Conservation (phyloP, 2,329 filamentous ascomycete species). For the Alternaria postmessia region DNA sequence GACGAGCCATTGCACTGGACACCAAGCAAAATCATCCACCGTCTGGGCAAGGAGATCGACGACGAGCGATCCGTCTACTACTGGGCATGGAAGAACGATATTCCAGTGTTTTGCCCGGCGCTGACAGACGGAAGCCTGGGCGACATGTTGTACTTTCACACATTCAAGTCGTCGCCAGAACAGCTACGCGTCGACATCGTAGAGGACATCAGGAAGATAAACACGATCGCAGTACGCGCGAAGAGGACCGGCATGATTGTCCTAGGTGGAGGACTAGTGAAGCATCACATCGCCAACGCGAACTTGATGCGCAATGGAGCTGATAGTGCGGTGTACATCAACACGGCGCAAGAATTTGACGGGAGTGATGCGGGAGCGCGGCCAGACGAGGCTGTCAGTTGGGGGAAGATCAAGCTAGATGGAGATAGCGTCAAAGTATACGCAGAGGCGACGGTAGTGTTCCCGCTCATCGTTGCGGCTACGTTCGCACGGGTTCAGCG, state of each 20-base stretch:
- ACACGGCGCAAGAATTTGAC: slow-evolving; percentile 97
- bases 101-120: slow-evolving; percentile 96
- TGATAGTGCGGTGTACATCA: slow-evolving; percentile 96
- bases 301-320: slow-evolving; percentile 98
- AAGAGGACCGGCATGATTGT: slow-evolving; percentile 95
- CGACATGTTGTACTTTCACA: slow-evolving; percentile 99
- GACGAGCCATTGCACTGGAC: slow-evolving; percentile 85
- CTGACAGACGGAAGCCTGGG: slow-evolving; percentile 94
- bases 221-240: slow-evolving; percentile 87
- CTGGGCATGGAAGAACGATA: slow-evolving; percentile 97
- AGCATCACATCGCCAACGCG: slow-evolving; percentile 98
- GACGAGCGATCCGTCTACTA: slow-evolving; percentile 92
- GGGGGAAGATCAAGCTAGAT: slow-evolving; percentile 95
- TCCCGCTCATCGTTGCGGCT: slow-evolving; percentile 72
- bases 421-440: slow-evolving; percentile 88
- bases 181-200: slow-evolving; percentile 90
- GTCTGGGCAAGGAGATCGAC: slow-evolving; percentile 92
- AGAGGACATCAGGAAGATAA: slow-evolving; percentile 90
- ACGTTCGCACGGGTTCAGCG: slow-evolving; percentile 63
- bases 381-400: slow-evolving; percentile 96
- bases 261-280: slow-evolving; percentile 91
- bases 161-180: slow-evolving; percentile 83
- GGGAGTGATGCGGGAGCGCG: slow-evolving; percentile 94
- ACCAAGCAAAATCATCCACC: slow-evolving; percentile 87
- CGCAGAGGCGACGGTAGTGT: slow-evolving; percentile 72